Conservation (phyloP, 345 rosid species). For the Xanthoceras sorbifolium region DNA sequence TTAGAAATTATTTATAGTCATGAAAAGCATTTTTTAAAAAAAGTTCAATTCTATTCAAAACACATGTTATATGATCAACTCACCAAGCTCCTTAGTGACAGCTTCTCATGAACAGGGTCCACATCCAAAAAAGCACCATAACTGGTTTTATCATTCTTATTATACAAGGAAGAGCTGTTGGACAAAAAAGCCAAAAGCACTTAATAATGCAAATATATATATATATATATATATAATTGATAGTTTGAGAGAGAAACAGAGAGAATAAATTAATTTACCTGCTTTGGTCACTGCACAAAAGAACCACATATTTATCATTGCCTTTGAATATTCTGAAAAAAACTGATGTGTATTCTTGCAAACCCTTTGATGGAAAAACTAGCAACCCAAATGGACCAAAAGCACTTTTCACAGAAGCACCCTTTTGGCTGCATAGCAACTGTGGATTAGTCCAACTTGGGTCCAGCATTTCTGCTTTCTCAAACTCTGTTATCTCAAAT, state of each 20-base stretch:
- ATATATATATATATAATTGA: too few species aligned
- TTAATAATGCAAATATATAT: neutral
- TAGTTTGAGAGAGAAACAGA: too few species aligned
- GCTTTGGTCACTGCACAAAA: conserved; percentile 83
- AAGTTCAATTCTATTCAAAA: too few species aligned
- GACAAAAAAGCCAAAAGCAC: neutral
- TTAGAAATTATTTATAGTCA: too few species aligned
- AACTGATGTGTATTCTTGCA: conserved; percentile 61
- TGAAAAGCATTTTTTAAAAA: too few species aligned
- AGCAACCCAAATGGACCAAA: conserved; percentile 79
- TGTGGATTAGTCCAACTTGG: conserved; percentile 62
- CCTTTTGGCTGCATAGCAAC: conserved; percentile 48
- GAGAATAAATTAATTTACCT: neutral
- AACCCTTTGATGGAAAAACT: conserved; percentile 59
- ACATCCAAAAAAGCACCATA: conserved; percentile 42
- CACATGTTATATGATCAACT: neutral
- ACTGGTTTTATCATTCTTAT: conserved; percentile 35
- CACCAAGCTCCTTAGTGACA: conserved; percentile 51
- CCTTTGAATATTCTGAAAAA: conserved; percentile 38
- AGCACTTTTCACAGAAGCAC: conserved; percentile 45
- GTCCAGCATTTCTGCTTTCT: conserved; percentile 48
- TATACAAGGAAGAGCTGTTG: conserved; percentile 27
- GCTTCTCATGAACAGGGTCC: conserved; percentile 35
- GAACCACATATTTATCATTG: conserved; percentile 50
- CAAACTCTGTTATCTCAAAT: conserved; percentile 44